Evolutionary conservation across 768 basidiomycete genomes (phyloP), one percentile per base, ranked within the genome.

Genomic region (Trametes cubensis): DNA sequence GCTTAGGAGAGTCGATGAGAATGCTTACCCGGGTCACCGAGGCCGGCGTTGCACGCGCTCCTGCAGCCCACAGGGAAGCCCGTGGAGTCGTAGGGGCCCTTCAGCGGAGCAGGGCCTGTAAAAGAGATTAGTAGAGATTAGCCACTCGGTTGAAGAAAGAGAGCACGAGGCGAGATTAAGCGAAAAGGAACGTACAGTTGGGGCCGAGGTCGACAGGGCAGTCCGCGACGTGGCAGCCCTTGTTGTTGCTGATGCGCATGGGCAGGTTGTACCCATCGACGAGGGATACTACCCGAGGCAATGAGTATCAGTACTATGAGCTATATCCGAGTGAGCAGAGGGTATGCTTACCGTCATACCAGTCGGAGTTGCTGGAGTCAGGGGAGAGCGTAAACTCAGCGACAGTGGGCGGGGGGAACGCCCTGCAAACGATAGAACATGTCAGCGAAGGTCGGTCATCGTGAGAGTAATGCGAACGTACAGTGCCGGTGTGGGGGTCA

Each of bases 151-250:
- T 67, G 26, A 78, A 66, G 51, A 74, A 74, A 2, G 76, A 34
- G 67, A 58, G 62, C 75, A 70, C 58, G 28, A 62, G 73, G 10
- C 72, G 71, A 14, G 68, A 67, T 42, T 67, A 55, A 20, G 72
- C 58, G 25, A 18, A 48, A 4, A 41, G 52, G 20, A 23, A 60
- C 72, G 38, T 45, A 86, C 87, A 89, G 62, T 81, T 76, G 0
- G 85, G 81, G 15, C 77, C 79, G 25, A 89, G 77, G 66, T 90
- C 87, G 34, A 87, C 84, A 2, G 83, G 75, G 68, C 87, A 90
- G 61, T 80, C 76, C 1, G 87, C 80, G 20, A 82, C 72, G 30
- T 71, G 74, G 68, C 88, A 89, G 14, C 80, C 82, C 47, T 72
- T 76, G 70, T 79, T 80, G 73, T 85, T 88, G 55, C 74, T 76